Percentiles rank a stretch among this genome's conserved stretches.
These are phyloP conservation scores for Penicillium salamii DNA, from an alignment of 495 filamentous ascomycete genomes.

Conservation along the genomic window DNA sequence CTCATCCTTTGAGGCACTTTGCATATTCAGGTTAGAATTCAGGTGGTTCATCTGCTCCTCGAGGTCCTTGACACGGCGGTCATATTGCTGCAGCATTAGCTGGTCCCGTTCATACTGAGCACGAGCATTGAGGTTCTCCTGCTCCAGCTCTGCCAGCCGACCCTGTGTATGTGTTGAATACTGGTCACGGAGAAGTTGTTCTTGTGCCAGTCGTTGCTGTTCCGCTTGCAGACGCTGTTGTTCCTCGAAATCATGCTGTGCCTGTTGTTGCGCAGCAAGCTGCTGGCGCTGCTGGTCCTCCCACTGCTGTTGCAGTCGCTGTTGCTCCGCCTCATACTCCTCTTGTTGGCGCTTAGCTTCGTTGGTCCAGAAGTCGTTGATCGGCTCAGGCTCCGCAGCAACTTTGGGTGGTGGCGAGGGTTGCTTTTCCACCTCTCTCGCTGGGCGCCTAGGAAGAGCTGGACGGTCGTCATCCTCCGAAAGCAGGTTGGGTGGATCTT, in stretches of 20 bases:
- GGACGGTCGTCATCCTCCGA: constrained; percentile 81
- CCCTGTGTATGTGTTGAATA: constrained; percentile 90
- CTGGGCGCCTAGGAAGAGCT: constrained; percentile 75
- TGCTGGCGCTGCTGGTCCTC: constrained; percentile 74
- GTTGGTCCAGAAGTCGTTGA: constrained; percentile 96
- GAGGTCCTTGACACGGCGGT: constrained; percentile 85
- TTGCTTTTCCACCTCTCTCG: constrained; percentile 57
- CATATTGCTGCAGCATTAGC: constrained; percentile 94
- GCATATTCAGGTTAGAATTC: constrained; percentile 78
- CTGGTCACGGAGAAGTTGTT: constrained; percentile 83
- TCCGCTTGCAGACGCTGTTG: constrained; percentile 86
- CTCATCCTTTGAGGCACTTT: constrained; percentile 85
- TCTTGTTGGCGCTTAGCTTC: constrained; percentile 86
- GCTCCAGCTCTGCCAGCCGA: constrained; percentile 87
- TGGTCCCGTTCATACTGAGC: constrained; percentile 97
- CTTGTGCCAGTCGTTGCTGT: constrained; percentile 85
- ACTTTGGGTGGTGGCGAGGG: constrained; percentile 65
- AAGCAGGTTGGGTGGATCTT: constrained; percentile 86
- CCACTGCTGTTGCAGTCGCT: constrained; percentile 77
- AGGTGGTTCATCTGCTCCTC: constrained; percentile 83
- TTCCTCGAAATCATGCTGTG: constrained; percentile 91
- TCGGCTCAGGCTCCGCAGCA: constrained; percentile 81
- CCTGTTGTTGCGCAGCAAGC: constrained; percentile 73
- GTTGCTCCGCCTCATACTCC: constrained; percentile 91
- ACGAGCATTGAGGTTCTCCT: constrained; percentile 88